Conservation (phyloP, 1,284 basidiomycete genomes). For the Lignosus rhinocerotis region DNA sequence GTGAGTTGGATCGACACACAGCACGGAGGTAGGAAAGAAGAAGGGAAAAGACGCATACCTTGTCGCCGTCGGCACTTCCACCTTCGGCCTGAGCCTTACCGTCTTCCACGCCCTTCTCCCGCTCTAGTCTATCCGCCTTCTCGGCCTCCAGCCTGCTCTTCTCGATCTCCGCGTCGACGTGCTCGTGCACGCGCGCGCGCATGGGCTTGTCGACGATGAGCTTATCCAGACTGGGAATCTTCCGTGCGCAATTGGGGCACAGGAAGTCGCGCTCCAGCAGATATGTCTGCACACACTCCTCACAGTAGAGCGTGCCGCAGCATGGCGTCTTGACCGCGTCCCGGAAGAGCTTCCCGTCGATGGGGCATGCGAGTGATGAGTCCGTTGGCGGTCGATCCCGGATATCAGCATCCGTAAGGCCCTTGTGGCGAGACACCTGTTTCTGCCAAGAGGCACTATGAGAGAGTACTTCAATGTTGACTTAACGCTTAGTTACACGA, state of each 20-base stretch:
- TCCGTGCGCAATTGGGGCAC: conserved; percentile 87
- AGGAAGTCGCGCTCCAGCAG: conserved; percentile 91
- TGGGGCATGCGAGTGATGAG: conserved; percentile 75
- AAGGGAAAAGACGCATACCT: conserved; percentile 7
- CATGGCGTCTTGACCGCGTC: conserved; percentile 89
- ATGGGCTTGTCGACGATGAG: conserved; percentile 76
- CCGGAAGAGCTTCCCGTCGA: conserved; percentile 88
- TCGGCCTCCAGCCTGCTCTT: conserved; percentile 67
- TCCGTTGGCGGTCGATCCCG: conserved; percentile 84
- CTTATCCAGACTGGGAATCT: conserved; percentile 84
- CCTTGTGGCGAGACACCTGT: conserved; percentile 78
- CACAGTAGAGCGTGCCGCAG: conserved; percentile 88
- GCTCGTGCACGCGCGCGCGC: conserved; percentile 75
- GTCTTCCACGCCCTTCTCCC: conserved; percentile 8
- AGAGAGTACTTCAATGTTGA: conserved; percentile 3
- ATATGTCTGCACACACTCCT: conserved; percentile 92
- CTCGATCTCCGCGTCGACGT: conserved; percentile 84
- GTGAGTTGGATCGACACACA: not conserved
- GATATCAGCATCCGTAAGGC: conserved; percentile 81
- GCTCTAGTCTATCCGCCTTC: conserved; percentile 19
- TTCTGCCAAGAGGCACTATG: conserved; percentile 89
- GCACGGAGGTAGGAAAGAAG: not conserved
- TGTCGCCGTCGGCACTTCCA: conserved; percentile 12
- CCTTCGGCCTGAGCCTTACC: conserved; percentile 5
- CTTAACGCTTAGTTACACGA: too few species aligned